phyloP scores from a whole-genome alignment of 495 filamentous ascomycete species.

The Mytilinidion resinicola region DNA sequence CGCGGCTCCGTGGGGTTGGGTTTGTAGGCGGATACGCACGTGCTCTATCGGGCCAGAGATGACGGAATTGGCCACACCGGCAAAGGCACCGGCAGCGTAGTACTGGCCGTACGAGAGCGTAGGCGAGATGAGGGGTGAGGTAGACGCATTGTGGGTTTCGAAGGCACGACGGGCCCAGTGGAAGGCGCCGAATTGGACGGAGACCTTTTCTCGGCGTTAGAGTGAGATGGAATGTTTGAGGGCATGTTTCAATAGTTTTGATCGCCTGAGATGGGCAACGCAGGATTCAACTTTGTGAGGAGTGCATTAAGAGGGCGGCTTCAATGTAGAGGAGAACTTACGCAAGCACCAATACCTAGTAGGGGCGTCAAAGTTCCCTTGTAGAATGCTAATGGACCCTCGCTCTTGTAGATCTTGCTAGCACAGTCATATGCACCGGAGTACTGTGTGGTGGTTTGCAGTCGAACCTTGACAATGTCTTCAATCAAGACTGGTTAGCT shows the following conservation, averaged over 20 bases:
- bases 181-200: slow-evolving; percentile 96
- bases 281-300: no score
- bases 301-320: no score
- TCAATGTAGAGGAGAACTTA: slow-evolving; percentile 35
- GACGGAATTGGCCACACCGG: slow-evolving; percentile 81
- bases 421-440: slow-evolving; percentile 73
- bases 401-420: slow-evolving; percentile 73
- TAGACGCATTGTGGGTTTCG: slow-evolving; percentile 59
- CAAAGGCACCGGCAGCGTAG: slow-evolving; percentile 84
- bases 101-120: slow-evolving; percentile 67
- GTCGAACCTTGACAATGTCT: slow-evolving; percentile 97
- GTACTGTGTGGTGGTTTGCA: slow-evolving; percentile 84
- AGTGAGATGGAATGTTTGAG: neutral
- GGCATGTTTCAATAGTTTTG: neutral
- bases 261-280: no score
- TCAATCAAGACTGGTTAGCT: slow-evolving; percentile 21
- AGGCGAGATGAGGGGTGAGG: slow-evolving; percentile 7
- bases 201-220: slow-evolving; percentile 47
- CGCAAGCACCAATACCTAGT: slow-evolving; percentile 93
- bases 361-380: slow-evolving; percentile 97
- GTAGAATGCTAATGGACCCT: slow-evolving; percentile 91
- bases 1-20: slow-evolving; percentile 78
- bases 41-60: slow-evolving; percentile 94
- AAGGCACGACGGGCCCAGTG: slow-evolving; percentile 82
- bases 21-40: slow-evolving; percentile 93